Base-by-base conservation (phyloP, 208 protist genomes). In the Balamuthia mandrillaris region DNA sequence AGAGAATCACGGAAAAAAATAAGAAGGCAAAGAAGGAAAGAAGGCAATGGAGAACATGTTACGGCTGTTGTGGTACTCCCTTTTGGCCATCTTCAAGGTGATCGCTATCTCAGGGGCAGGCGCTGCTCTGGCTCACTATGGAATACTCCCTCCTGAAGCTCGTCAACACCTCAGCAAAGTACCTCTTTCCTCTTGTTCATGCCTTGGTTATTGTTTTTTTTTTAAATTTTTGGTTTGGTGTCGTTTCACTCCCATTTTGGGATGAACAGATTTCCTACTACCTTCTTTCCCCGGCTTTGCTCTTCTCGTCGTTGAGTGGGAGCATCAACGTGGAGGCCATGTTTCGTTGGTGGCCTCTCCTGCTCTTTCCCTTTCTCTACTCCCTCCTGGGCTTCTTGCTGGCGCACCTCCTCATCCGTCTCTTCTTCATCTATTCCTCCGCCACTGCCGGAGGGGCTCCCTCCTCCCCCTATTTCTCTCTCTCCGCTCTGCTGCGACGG, bases 31-130 rank as follows among this genome's bases (percentile, higher is more conserved):
- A n/a, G n/a, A n/a, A n/a, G n/a, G n/a, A n/a, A n/a, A n/a, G n/a
- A n/a, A n/a, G n/a, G n/a, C n/a, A n/a, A n/a, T n/a, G n/a, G n/a
- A n/a, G n/a, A n/a, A 56, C 49, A 18, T 56, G 49, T 56, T 56
- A n/a, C 49, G n/a, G 18, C n/a, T 77, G 35, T 33, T 77, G 66
- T 77, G 66, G 66, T 77, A 77, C 66, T 77, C 66, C 29, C 52
- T 77, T 33, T 2, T 77, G 21, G 66, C 66, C 42, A 45, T 77
- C 1, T 18, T 54, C 21, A 77, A 77, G 66, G 66, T 77, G 9
- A 47, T 77, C 42, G 1, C 31, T 18, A 54, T 77, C 1, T 35
- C 66, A 1, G 45, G 14, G 41, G 33, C 52, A 12, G 66, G 66
- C 2, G 37, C 29, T 6, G 18, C 52, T 18, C 39, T 77, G 29